A percentile compares a stretch with the other conserved stretches of the same genome.
Conservation (phyloP, 495 filamentous ascomycete genomes). For the Massariosphaeria phaeospora region DNA sequence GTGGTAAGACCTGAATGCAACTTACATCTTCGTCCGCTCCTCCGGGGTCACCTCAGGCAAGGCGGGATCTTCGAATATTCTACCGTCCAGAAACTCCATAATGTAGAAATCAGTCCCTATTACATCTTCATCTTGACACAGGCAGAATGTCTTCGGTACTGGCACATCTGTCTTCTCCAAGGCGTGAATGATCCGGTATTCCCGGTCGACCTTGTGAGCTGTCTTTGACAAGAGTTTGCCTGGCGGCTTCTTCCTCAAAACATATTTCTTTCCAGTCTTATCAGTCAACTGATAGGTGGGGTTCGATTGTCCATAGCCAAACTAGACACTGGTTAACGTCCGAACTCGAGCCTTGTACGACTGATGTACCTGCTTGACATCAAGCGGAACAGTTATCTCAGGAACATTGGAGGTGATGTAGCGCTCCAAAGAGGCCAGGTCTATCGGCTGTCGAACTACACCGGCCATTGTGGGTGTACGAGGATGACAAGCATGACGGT, state of each 20-base stretch:
- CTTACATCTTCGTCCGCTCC: conserved; percentile 62
- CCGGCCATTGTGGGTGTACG: conserved; percentile 65
- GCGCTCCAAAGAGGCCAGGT: conserved; percentile 66
- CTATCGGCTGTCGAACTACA: conserved; percentile 79
- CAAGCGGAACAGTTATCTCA: conserved; percentile 71
- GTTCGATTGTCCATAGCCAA: conserved; percentile 95
- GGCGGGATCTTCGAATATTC: conserved; percentile 83
- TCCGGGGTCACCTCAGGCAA: conserved; percentile 67
- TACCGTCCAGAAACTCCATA: conserved; percentile 88
- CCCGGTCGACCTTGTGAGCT: conserved; percentile 92
- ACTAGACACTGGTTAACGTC: conserved; percentile 52
- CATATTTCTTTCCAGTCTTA: conserved; percentile 61
- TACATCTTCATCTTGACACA: conserved; percentile 74
- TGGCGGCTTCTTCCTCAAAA: conserved; percentile 93
- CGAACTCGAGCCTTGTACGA: background rate
- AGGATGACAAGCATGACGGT: background rate
- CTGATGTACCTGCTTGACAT: conserved; percentile 72
- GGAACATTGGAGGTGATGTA: conserved; percentile 74
- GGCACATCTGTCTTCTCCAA: conserved; percentile 75
- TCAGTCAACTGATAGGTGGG: conserved; percentile 87
- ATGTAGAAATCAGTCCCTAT: conserved; percentile 93
- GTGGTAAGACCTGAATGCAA: too few relatives aligned
- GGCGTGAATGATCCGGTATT: conserved; percentile 84
- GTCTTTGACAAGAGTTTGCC: conserved; percentile 86
- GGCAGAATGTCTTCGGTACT: conserved; percentile 75